Base-by-base conservation (phyloP, 345 rosid genomes). In the Arabis alpina region DNA sequence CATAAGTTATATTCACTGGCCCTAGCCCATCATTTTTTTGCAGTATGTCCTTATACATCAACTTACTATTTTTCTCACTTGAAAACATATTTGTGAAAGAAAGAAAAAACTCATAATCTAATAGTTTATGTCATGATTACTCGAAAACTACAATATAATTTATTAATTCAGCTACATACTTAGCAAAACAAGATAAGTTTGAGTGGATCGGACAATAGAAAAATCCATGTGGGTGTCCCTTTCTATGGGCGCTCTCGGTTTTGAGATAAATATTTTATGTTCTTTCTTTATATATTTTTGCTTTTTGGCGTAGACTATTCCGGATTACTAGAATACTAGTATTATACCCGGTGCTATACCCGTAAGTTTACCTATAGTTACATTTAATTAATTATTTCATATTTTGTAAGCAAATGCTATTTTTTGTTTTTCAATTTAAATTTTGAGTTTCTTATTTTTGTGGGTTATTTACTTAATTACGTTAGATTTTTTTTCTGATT, bases 181-280 rank as follows among this genome's bases (percentile, higher is more conserved):
- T 47, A 28, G 52, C 32, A 27, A 50, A 39, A 14, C 53, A 16
- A 56, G 41, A 53, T 67, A 67, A 34, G 24, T 43, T 32, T 66
- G 57, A 57, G 32, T 48, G 57, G 16, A 36, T 47, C 55, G 12
- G 15, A 34, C 51, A 49, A 50, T 49, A 23, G 6, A 59, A 30
- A 49, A 49, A 71, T 54, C 49, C 68, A 71, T 54, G 70, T 72
- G 64, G 56, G 69, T 37, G 3, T 55, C 27, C 7, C 24, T 19
- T 2, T 10, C 72, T 65, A 57, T 65, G 77, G 71, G 77, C 77
- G 72, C 77, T 65, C 61, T 73, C n/a, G 72, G 77, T 66, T 66
- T 73, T 66, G 39, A 64, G 8, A 50, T 56, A 49, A 40, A 16
- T 45, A 10, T 25, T 12, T 51, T 32, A 32, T 32, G 37, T 32